Evolutionary conservation across 805 yeast species (phyloP), one percentile per base, ranked within the genome.

Genomic region (Sugiyamaella boreocaroliniensis): DNA sequence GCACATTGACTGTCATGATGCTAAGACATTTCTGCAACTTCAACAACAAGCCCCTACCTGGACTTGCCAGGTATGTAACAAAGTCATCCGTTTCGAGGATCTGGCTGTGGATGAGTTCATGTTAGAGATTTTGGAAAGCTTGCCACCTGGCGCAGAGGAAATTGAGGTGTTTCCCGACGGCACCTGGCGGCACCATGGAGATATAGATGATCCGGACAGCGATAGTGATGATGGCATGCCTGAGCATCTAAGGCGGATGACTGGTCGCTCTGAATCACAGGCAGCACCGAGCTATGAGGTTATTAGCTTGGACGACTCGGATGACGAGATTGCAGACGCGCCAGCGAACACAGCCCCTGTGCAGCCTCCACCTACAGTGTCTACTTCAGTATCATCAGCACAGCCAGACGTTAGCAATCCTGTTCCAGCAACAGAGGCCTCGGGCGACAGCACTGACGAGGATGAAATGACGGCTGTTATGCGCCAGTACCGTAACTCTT

Each of bases 1-100:
- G 37, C 99, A 93, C 68, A 70, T 89, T 14, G 92, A 86, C 61
- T 90, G 98, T 64, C 88, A 90, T 66, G 99, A 93, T 68, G 90
- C 87, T 0, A 66, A 75, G 37, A 79, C 86, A 44, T 93, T 79
- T 63, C 60, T 93, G 9, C 79, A 81, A 61, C 74, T 89, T 44
- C 98, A 92, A 65, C 74, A 75, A 51, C 92, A 85, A 64, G 80
- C 86, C 0, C 85, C 96, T 0, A 79, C 86, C 0, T 92, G 97
- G 97, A 71, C 71, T 49, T 93, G 99, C 64, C 97, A 97, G 0
- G 76, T 88, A 2, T 93, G 99, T 65, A 78, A 78, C 55, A 71
- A 68, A 4, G 64, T 63, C 2, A 69, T 88, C 2, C 68, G 72
- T 1, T 70, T 82, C 14, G 76, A 76, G 14, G 83, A 83, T 55